A percentile compares a stretch with the other conserved stretches of the same genome.
These are phyloP conservation scores for Platismatia glauca DNA, from an alignment of 495 filamentous ascomycete species.

Conservation along the genomic window DNA sequence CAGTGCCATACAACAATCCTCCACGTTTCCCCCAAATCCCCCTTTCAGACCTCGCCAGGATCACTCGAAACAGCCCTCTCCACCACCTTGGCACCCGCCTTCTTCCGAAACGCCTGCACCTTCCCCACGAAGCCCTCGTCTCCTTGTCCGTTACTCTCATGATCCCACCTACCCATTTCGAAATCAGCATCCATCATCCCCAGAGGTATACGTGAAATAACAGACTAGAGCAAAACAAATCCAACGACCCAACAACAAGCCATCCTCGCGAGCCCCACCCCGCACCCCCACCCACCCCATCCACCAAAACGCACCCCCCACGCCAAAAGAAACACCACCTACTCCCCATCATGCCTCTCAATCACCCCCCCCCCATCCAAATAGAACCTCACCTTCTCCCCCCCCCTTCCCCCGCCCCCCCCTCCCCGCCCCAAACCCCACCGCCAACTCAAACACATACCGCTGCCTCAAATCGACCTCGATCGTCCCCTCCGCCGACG, in stretches of 20 bases:
- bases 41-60: conserved; percentile 14
- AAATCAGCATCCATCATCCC: neutral
- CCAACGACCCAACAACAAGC: too few species aligned
- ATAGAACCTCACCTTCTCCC: conserved; percentile 19
- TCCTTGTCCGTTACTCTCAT: conserved; percentile 15
- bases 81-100: conserved; percentile 19
- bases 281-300: neutral
- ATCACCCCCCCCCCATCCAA: conserved; percentile 15
- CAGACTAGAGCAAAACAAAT: too few species aligned
- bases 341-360: conserved; percentile 20
- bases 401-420: conserved; percentile 18
- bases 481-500: neutral
- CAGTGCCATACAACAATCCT: too few species aligned
- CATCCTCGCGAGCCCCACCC: neutral
- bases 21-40: too few species aligned
- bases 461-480: conserved; percentile 18
- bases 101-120: conserved; percentile 20
- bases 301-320: too few species aligned
- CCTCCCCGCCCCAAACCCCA: conserved; percentile 16
- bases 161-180: conserved; percentile 9
- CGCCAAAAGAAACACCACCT: neutral
- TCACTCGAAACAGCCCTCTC: conserved; percentile 18
- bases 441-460: conserved; percentile 19
- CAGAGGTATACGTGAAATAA: too few species aligned
- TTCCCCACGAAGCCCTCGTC: conserved; percentile 21